These are phyloP conservation scores for Globisporangium takayamanum DNA, from an alignment of 352 stramenopile species.

Conservation along the genomic window DNA sequence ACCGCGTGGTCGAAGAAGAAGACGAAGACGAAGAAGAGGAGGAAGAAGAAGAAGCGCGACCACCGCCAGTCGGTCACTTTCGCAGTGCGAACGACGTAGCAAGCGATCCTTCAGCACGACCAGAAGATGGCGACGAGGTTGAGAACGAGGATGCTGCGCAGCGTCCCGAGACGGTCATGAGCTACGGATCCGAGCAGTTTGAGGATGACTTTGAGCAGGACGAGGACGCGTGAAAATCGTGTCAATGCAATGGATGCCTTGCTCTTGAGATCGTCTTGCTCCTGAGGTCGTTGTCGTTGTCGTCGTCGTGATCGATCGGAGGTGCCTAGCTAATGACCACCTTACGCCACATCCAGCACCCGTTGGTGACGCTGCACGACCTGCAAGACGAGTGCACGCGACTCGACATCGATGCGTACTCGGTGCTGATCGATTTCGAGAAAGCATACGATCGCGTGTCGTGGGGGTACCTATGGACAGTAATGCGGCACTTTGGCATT, in stretches of 20 bases:
- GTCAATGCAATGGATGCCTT: no score
- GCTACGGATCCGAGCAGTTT: constrained; percentile 56
- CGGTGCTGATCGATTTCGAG: no score
- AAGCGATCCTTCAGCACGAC: background rate
- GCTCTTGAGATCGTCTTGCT: background rate
- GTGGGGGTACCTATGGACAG: no score
- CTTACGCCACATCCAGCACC: no score
- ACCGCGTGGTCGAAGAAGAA: background rate
- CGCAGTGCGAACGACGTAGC: background rate
- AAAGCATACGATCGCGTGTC: no score
- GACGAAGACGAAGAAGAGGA: constrained; percentile 1
- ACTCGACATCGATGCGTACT: no score
- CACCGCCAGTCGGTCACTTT: no score
- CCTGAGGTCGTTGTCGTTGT: background rate
- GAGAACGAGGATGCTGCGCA: background rate
- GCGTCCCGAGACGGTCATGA: constrained; percentile 49
- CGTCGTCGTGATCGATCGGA: no score
- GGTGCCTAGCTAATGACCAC: no score
- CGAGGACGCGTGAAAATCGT: constrained; percentile 17
- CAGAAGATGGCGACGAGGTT: background rate
- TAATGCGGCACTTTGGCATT: no score
- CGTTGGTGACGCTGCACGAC: no score
- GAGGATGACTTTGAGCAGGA: constrained; percentile 34
- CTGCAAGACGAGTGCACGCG: no score
- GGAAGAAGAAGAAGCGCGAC: background rate